Evolutionary conservation across 352 stramenopile genomes (phyloP).

Genomic region (Discostella stelligera): DNA sequence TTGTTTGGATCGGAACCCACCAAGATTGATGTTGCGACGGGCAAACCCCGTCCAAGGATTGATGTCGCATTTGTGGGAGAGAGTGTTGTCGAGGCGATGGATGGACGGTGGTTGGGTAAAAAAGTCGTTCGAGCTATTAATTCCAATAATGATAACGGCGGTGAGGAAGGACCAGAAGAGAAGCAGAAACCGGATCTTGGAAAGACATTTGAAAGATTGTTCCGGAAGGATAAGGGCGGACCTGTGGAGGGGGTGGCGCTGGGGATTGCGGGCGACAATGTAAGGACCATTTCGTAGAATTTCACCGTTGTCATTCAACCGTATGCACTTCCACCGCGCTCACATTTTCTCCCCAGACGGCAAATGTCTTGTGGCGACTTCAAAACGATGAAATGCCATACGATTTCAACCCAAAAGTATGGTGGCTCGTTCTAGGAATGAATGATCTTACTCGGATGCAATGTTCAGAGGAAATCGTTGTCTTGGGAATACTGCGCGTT

Average conservation of each 20-base stretch:
- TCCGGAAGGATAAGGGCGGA: constrained; percentile 54
- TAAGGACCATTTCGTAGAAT: background rate
- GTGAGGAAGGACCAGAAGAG: constrained; percentile 3
- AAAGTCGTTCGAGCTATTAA: constrained; percentile 11
- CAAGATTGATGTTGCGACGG: constrained; percentile 22
- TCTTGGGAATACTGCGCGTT: constrained; percentile 71
- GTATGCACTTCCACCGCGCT: background rate
- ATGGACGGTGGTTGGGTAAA: constrained; percentile 73
- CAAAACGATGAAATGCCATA: constrained; percentile 75
- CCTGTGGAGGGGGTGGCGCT: constrained; percentile 58
- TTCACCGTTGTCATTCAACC: background rate
- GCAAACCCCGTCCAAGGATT: constrained; percentile 13
- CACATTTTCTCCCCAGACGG: constrained; percentile 17
- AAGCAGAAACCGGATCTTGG: constrained; percentile 25
- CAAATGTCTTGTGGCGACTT: constrained; percentile 71
- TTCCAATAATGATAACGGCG: constrained; percentile 1
- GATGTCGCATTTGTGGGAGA: constrained; percentile 77
- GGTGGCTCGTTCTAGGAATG: constrained; percentile 76
- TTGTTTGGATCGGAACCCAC: constrained; percentile 25
- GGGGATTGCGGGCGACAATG: constrained; percentile 54
- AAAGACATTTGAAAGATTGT: constrained; percentile 59
- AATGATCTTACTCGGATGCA: constrained; percentile 73
- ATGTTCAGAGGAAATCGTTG: constrained; percentile 76
- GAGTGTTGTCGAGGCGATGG: constrained; percentile 73
- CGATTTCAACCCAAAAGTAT: constrained; percentile 76